Base-by-base conservation (phyloP, 106 monocot genomes). In the Hemerocallis citrina region DNA sequence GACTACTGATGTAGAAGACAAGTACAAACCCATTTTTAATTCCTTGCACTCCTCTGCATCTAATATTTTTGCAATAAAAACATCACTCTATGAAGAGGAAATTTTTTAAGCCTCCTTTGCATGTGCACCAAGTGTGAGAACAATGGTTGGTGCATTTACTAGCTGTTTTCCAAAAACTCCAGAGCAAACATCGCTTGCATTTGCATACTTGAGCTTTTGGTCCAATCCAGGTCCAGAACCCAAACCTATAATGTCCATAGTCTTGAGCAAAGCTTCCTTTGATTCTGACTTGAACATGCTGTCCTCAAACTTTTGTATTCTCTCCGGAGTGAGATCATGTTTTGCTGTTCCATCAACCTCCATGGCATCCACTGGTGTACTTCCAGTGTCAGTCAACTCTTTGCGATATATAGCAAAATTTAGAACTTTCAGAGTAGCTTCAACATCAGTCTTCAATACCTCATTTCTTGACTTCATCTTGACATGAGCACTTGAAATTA, bases 331-430 rank as follows among this genome's bases (percentile, higher is more conserved):
- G 54, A 96, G n/a, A 38, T n/a, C n/a, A n/a, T 34, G 59, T 45
- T 38, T 27, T 32, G 61, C 78, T 35, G 55, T 37, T 6, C 55
- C 76, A 71, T 98, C 91, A 32, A 88, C 77, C 43, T 98, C 98
- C 92, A 98, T 88, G 33, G 87, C 51, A 39, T 87, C 87, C 27
- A 33, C 64, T 15, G 41, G 32, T 92, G 79, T 34, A 86, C 83
- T 69, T 98, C 92, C 88, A 92, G n/a, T 82, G 7, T 98, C 98
- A 58, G 92, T 88, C 48, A 98, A 72, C 61, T 98, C 92, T 77
- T 88, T 88, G 69, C 92, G 98, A 71, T 92, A 98, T 65, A 98
- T 84, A 55, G 98, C 92, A 72, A 92, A 98, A 65, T 98, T 92
- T 43, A 98, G 65, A 59, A 98, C 77, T 59, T 85, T 76, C 50